phyloP scores from a whole-genome alignment of 768 basidiomycete genomes.

The Naganishia randhawae region DNA sequence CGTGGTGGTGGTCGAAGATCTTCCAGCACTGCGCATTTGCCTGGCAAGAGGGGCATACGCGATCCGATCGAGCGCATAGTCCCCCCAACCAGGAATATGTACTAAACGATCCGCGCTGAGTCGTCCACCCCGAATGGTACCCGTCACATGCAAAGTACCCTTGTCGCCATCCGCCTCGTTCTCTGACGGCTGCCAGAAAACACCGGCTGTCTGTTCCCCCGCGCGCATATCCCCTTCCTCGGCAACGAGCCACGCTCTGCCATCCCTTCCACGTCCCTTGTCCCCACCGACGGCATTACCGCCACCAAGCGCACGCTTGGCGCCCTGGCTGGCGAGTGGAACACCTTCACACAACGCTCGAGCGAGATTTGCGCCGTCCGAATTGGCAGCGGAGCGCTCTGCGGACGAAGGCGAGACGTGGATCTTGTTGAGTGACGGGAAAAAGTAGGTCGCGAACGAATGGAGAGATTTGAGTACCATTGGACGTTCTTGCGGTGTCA shows the following conservation, averaged over 20 bases:
- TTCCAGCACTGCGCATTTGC: slow-evolving; percentile 36
- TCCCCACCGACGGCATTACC: background rate
- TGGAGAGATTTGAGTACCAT: slow-evolving; percentile 79
- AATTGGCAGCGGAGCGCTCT: slow-evolving; percentile 40
- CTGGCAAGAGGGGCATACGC: slow-evolving; percentile 22
- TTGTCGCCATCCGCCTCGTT: slow-evolving; percentile 53
- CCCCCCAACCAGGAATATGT: slow-evolving; percentile 81
- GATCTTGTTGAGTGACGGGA: slow-evolving; percentile 71
- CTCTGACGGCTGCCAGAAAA: slow-evolving; percentile 29
- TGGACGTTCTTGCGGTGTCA: slow-evolving; percentile 56
- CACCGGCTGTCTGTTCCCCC: slow-evolving; percentile 16
- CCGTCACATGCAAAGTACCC: slow-evolving; percentile 70
- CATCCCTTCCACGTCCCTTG: slow-evolving; percentile 55
- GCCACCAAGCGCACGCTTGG: slow-evolving; percentile 55
- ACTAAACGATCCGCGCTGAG: slow-evolving; percentile 79
- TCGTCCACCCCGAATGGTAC: slow-evolving; percentile 72
- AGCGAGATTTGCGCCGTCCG: slow-evolving; percentile 69
- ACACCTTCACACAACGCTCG: slow-evolving; percentile 79
- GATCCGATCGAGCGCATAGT: slow-evolving; percentile 64
- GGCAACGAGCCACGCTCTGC: slow-evolving; percentile 70
- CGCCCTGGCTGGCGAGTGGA: slow-evolving; percentile 52
- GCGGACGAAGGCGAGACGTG: slow-evolving; percentile 49
- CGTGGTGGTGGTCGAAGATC: slow-evolving; percentile 42
- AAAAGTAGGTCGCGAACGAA: slow-evolving; percentile 93
- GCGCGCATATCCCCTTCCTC: slow-evolving; percentile 49